Evolutionary conservation across 345 rosid genomes (phyloP), one percentile per base, ranked within the genome.

Genomic region (Aquilaria sinensis): DNA sequence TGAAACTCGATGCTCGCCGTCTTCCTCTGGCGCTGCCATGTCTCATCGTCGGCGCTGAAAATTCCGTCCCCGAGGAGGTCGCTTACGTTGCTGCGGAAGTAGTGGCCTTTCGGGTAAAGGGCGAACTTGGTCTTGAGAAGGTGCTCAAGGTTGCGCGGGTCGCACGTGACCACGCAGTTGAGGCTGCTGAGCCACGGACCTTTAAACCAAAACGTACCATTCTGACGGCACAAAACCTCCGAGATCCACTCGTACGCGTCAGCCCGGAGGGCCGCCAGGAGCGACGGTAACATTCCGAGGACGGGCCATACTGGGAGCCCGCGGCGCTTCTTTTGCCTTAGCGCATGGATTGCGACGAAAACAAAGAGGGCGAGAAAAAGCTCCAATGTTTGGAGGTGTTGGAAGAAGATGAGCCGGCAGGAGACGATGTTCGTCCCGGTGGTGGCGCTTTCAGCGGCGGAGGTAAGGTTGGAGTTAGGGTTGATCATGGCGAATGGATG

Each of bases 1-100:
- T 90, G 99, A 65, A 94, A 90, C 88, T 94, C 99, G 29, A 88
- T 77, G 82, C 96, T 90, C 0, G 96, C 89, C 0, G 91, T 83
- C 74, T 90, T 94, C 55, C 99, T 83, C 16, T 94, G 99, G 47
- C 76, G 74, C 53, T 77, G 90, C 99, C 99, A 94, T 2, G 83
- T 82, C 14, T 83, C 96, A 1, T 81, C 89, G n/a, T 94, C 99
- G 0, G 97, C 93, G 32, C 68, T 88, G 78, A 94, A 94, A 49
- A 94, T 90, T 1, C 99, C 99, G 0, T 85, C 87, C 0, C 99
- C 99, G 0, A 94, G 80, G 12, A 94, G 96, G 58, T 94, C 99
- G 43, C 80, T 65, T 5, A 88, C 72, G 1, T 75, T 82, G 63
- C 86, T 91, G 0, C 85, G 84, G 51, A 88, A 94, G 65, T 80